Conservation (phyloP, 2,329 filamentous ascomycete genomes). For the Pseudopyrenochaeta lycopersici region DNA sequence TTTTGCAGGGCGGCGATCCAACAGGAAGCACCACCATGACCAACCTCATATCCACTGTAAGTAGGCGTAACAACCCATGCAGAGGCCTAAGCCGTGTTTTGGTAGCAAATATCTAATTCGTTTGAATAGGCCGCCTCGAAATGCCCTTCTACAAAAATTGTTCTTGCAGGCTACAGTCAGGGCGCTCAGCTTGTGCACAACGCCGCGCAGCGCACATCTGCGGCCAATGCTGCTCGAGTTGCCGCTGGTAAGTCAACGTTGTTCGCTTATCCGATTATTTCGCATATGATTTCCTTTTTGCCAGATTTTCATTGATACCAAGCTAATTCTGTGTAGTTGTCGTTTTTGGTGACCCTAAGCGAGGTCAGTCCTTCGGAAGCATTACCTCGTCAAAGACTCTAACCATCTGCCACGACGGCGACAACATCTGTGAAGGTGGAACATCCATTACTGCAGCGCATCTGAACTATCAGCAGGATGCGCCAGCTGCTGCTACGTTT, state of each 20-base stretch:
- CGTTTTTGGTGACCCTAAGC: slow-evolving; percentile 46
- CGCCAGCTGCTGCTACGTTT: slow-evolving; percentile 16
- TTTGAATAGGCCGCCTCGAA: slow-evolving; percentile 13
- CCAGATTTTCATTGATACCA: too few species aligned
- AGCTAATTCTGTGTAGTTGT: slow-evolving; percentile 22
- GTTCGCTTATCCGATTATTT: too few species aligned
- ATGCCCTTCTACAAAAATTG: slow-evolving; percentile 32
- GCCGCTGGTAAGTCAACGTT: slow-evolving; percentile 18
- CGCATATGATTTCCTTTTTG: too few species aligned
- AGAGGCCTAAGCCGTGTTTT: too few species aligned
- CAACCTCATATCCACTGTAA: slow-evolving; percentile 38
- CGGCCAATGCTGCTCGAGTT: slow-evolving; percentile 21
- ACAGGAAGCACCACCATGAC: slow-evolving; percentile 55
- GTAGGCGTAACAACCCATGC: slow-evolving; percentile 27
- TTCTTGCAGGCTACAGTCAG: slow-evolving; percentile 38
- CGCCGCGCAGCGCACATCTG: slow-evolving; percentile 39
- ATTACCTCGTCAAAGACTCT: slow-evolving; percentile 31
- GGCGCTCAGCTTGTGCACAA: slow-evolving; percentile 54
- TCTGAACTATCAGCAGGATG: slow-evolving; percentile 24
- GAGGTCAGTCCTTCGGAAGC: slow-evolving; percentile 33
- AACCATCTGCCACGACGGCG: slow-evolving; percentile 41
- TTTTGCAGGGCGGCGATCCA: slow-evolving; percentile 56
- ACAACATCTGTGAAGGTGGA: slow-evolving; percentile 36
- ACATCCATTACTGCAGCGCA: slow-evolving; percentile 16
- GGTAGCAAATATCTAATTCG: too few species aligned